Percentiles rank a stretch among this genome's conserved stretches.
phyloP scores from a whole-genome alignment of 768 basidiomycete genomes.

The Phaffia tasmanica region DNA sequence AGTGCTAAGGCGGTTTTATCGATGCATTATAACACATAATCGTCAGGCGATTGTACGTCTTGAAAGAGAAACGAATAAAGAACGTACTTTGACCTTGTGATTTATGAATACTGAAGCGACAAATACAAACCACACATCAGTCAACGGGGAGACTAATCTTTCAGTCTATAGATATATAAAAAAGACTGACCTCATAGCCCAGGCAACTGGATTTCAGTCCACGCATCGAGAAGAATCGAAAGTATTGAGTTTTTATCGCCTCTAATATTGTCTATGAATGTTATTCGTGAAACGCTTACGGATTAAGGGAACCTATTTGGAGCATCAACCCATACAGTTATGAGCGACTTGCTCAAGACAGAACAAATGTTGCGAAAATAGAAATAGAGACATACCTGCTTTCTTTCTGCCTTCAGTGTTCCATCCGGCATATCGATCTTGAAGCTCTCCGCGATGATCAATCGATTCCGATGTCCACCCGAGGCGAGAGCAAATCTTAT shows the following conservation, averaged over 20 bases:
- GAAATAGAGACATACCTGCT: conserved; percentile 70
- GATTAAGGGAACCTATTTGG: conserved; percentile 74
- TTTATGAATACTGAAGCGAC: conserved; percentile 60
- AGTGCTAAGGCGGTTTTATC: conserved; percentile 43
- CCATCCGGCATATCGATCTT: conserved; percentile 82
- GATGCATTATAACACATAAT: not conserved
- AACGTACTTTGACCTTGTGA: conserved; percentile 72
- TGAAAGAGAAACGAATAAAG: not conserved
- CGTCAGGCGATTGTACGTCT: not conserved
- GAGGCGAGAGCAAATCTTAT: conserved; percentile 65
- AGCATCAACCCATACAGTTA: too few species aligned
- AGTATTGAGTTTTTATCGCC: too few species aligned
- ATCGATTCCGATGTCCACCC: conserved; percentile 43
- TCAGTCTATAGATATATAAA: too few species aligned
- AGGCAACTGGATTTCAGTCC: conserved; percentile 49
- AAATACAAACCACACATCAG: conserved; percentile 25
- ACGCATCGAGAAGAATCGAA: too few species aligned
- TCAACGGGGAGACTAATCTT: not conserved
- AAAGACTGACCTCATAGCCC: conserved; percentile 66
- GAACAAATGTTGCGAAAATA: too few species aligned
- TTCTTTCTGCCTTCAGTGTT: conserved; percentile 65
- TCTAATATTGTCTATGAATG: too few species aligned
- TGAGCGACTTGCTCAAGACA: too few species aligned
- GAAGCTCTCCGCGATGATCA: conserved; percentile 64
- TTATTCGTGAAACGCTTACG: conserved; percentile 27